Evolutionary conservation across 768 basidiomycete species (phyloP).

Genomic region (Lanmaoa pseudosensibilis): DNA sequence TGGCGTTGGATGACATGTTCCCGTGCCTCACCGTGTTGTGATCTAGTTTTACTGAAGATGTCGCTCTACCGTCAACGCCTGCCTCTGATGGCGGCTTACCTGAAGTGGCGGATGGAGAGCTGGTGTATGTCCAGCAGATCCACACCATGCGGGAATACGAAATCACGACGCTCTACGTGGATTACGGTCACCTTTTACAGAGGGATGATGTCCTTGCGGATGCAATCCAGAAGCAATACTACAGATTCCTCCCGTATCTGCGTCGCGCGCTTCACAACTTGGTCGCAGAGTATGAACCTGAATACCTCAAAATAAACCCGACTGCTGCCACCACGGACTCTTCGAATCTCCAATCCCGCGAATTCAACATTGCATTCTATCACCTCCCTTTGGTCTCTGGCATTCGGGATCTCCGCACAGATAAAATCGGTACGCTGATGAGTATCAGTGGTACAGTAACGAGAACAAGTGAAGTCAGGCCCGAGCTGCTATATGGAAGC

Average conservation of each 20-base stretch:
- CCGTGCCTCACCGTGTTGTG: neutral
- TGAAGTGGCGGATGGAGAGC: slow-evolving; percentile 56
- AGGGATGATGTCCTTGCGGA: slow-evolving; percentile 91
- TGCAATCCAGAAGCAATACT: slow-evolving; percentile 93
- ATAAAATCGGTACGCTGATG: slow-evolving; percentile 91
- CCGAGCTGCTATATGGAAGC: slow-evolving; percentile 90
- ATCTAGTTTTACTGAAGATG: slow-evolving; percentile 77
- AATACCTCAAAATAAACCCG: slow-evolving; percentile 93
- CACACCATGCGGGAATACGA: slow-evolving; percentile 94
- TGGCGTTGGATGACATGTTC: slow-evolving; percentile 10
- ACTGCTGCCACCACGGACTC: slow-evolving; percentile 86
- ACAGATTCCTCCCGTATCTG: slow-evolving; percentile 93
- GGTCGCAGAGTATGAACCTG: slow-evolving; percentile 86
- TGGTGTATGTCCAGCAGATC: slow-evolving; percentile 90
- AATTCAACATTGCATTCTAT: slow-evolving; percentile 95
- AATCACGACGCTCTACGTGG: slow-evolving; percentile 94
- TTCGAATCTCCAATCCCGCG: slow-evolving; percentile 84
- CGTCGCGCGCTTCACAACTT: slow-evolving; percentile 88
- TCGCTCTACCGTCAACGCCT: slow-evolving; percentile 78
- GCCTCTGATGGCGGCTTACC: slow-evolving; percentile 67
- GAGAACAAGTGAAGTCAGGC: slow-evolving; percentile 94
- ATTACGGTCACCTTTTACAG: slow-evolving; percentile 87
- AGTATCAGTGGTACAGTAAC: slow-evolving; percentile 97
- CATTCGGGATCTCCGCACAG: slow-evolving; percentile 90
- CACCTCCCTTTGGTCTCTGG: slow-evolving; percentile 91